A percentile compares a stretch with the other conserved stretches of the same genome.
Conservation (phyloP, 2,329 filamentous ascomycete genomes). For the Verticillium klebahnii region DNA sequence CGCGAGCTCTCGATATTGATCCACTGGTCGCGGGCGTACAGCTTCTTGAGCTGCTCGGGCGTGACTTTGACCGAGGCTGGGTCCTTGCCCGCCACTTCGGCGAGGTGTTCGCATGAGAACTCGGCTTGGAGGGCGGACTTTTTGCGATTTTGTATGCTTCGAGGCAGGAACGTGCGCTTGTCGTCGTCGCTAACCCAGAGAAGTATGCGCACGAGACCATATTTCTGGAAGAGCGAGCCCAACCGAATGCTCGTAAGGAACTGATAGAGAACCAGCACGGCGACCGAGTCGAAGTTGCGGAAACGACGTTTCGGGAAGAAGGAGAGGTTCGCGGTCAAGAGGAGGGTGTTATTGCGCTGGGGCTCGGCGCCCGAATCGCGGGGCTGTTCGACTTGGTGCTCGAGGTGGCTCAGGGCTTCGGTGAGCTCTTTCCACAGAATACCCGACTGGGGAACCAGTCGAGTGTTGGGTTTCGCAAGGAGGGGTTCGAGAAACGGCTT, state of each 20-base stretch:
- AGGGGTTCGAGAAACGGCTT: conserved; percentile 56
- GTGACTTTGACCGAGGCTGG: conserved; percentile 4
- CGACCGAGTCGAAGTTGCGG: conserved; percentile 50
- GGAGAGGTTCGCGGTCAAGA: conserved; percentile 66
- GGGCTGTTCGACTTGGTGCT: conserved; percentile 44
- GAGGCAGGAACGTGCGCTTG: conserved; percentile 55
- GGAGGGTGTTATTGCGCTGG: conserved; percentile 64
- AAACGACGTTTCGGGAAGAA: conserved; percentile 47
- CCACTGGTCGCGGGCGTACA: conserved; percentile 36
- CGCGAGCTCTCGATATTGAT: conserved; percentile 43
- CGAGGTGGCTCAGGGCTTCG: conserved; percentile 48
- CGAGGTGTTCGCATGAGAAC: conserved; percentile 52
- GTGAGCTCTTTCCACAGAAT: conserved; percentile 57
- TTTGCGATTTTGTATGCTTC: conserved; percentile 47
- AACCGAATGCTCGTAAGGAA: conserved; percentile 55
- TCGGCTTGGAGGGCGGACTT: conserved; percentile 57
- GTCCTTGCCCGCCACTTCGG: conserved; percentile 49
- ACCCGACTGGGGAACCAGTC: conserved; percentile 51
- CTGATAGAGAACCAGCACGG: conserved; percentile 55
- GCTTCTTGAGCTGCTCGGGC: conserved; percentile 11
- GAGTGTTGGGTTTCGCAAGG: conserved; percentile 40
- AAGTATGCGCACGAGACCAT: conserved; percentile 76
- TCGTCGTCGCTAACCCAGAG: conserved; percentile 65
- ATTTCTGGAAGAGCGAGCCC: conserved; percentile 62
- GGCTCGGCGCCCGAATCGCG: conserved; percentile 34